phyloP scores from a whole-genome alignment of 2,329 filamentous ascomycete species.

The Chaetomium strumarium region DNA sequence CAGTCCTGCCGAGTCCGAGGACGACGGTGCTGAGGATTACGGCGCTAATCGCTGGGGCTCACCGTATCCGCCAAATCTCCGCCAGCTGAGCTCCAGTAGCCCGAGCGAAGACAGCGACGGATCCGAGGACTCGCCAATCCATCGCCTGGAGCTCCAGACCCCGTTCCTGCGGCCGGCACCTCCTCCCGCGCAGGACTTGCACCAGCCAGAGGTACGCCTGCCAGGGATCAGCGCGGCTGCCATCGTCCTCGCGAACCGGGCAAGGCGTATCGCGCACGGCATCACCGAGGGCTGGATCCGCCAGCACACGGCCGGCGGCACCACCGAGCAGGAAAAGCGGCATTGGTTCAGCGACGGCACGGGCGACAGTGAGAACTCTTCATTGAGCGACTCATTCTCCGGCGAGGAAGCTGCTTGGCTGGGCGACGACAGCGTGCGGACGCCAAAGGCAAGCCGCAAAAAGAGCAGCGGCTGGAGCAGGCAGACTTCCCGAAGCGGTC shows the following conservation, averaged over 20 bases:
- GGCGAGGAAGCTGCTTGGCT: constrained; percentile 43
- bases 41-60: constrained; percentile 86
- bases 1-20: constrained; percentile 28
- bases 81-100: constrained; percentile 50
- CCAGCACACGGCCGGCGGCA: constrained; percentile 69
- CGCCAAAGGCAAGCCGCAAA: constrained; percentile 39
- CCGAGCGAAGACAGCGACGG: constrained; percentile 51
- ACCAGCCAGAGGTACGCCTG: constrained; percentile 34
- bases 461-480: constrained; percentile 26
- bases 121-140: constrained; percentile 56
- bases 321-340: constrained; percentile 57
- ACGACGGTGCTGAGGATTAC: constrained; percentile 38
- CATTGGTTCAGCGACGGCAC: constrained; percentile 75
- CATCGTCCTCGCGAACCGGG: constrained; percentile 58
- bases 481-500: constrained; percentile 32
- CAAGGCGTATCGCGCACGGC: constrained; percentile 52
- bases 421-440: constrained; percentile 43
- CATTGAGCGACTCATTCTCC: constrained; percentile 60
- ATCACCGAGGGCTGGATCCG: constrained; percentile 83
- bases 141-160: constrained; percentile 56
- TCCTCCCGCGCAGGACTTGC: constrained; percentile 37
- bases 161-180: constrained; percentile 56
- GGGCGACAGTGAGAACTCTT: constrained; percentile 66
- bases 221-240: constrained; percentile 49
- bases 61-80: constrained; percentile 64